Conservation (phyloP, 148 eudicot species). For the Spergularia bocconei region DNA sequence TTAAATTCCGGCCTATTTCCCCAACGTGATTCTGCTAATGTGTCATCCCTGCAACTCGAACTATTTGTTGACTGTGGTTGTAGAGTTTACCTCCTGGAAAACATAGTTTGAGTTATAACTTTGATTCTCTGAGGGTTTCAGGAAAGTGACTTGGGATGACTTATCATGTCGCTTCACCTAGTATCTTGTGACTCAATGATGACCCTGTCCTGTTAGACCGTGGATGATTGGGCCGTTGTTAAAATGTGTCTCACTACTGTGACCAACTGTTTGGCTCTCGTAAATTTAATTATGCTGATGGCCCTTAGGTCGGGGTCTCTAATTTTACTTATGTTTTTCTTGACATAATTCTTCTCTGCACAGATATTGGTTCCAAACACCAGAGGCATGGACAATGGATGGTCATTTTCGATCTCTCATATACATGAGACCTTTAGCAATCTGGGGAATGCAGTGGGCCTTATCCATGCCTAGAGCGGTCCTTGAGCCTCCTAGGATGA, state of each 20-base stretch:
- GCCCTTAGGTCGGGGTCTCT: too few species aligned
- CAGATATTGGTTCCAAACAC: slow-evolving; percentile 76
- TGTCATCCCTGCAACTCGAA: slow-evolving; percentile 5
- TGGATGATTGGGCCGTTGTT: background rate
- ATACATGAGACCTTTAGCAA: slow-evolving; percentile 76
- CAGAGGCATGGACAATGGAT: slow-evolving; percentile 64
- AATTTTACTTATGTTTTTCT: background rate
- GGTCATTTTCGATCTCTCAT: slow-evolving; percentile 63
- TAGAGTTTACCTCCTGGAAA: background rate
- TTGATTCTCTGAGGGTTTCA: background rate
- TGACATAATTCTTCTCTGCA: background rate
- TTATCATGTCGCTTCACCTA: too few species aligned
- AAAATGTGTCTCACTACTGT: background rate
- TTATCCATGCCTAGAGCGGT: slow-evolving; percentile 64
- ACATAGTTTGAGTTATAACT: background rate
- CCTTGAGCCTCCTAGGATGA: slow-evolving; percentile 67
- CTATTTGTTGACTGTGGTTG: background rate
- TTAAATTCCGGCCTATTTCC: background rate
- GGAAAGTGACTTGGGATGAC: background rate
- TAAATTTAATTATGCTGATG: too few species aligned
- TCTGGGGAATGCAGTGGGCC: slow-evolving; percentile 89
- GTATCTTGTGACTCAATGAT: background rate
- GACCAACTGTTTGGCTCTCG: background rate
- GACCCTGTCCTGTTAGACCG: background rate
- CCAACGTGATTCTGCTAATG: background rate